Evolutionary conservation across 495 filamentous ascomycete genomes (phyloP).

Genomic region (Penicillium argentinense): DNA sequence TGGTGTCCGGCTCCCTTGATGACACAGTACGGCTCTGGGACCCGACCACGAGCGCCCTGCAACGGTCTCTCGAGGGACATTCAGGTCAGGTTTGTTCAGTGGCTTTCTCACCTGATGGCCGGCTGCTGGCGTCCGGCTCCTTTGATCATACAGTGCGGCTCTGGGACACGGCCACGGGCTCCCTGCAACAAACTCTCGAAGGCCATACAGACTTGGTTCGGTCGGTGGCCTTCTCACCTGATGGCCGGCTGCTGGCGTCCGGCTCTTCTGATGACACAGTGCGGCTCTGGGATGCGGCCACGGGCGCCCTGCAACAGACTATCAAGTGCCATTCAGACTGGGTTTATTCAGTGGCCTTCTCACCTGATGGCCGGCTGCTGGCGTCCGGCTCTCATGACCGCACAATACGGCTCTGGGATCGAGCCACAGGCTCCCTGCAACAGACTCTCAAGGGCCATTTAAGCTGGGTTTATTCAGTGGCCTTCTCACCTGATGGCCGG

Average conservation of each 20-base stretch:
- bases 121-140: conserved; percentile 14
- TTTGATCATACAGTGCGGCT: conserved; percentile 22
- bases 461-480: too few species aligned
- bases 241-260: conserved; percentile 16
- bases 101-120: conserved; percentile 22
- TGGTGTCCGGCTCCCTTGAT: conserved; percentile 28
- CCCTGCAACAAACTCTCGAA: background rate
- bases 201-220: conserved; percentile 13
- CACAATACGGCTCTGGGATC: too few species aligned
- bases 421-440: too few species aligned
- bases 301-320: conserved; percentile 1
- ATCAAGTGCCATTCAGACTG: conserved; percentile 15
- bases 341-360: too few species aligned
- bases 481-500: too few species aligned
- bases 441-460: too few species aligned
- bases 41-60: conserved; percentile 1
- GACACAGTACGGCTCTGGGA: conserved; percentile 37
- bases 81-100: conserved; percentile 6
- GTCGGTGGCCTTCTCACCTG: conserved; percentile 22
- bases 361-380: too few species aligned
- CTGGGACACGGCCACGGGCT: conserved; percentile 22
- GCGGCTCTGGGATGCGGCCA: conserved; percentile 25
- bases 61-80: conserved; percentile 21
- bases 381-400: too few species aligned
- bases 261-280: conserved; percentile 15